These are phyloP conservation scores for Aechmea fasciata DNA, from an alignment of 176 grass and related monocot species.

Conservation along the genomic window DNA sequence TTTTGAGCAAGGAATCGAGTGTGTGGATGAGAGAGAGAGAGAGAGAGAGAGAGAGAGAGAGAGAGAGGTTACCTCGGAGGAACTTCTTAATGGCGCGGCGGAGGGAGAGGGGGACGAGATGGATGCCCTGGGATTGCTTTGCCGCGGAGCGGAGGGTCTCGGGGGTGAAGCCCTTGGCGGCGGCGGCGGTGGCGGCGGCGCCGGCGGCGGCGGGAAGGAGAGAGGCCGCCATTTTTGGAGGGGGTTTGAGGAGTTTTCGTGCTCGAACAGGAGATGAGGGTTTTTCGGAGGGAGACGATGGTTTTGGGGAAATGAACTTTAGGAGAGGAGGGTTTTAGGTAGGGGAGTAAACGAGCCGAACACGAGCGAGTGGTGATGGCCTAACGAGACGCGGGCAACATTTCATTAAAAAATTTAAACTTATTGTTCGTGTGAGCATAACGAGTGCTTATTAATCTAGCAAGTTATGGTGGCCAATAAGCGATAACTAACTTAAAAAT, in stretches of 20 bases:
- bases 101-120: constrained; percentile 62
- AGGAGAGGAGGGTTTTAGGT: too few species aligned
- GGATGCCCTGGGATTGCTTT: constrained; percentile 80
- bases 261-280: background rate
- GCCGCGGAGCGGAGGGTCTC: constrained; percentile 68
- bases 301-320: background rate
- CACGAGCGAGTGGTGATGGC: too few species aligned
- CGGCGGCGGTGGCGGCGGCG: constrained; percentile 40
- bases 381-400: too few species aligned
- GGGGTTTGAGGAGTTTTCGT: background rate
- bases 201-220: constrained; percentile 42
- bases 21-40: too few species aligned
- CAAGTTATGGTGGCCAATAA: too few species aligned
- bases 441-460: too few species aligned
- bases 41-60: constrained; percentile 17
- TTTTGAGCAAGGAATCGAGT: too few species aligned
- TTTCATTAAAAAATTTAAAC: too few species aligned
- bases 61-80: constrained; percentile 39
- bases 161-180: constrained; percentile 48
- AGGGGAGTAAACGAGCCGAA: too few species aligned
- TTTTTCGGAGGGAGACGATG: background rate
- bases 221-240: constrained; percentile 44
- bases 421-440: too few species aligned
- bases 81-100: constrained; percentile 79
- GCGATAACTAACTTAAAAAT: too few species aligned